Evolutionary conservation across 306 rosid species (phyloP), one percentile per base, ranked within the genome.

Genomic region (Medicago lupulina): DNA sequence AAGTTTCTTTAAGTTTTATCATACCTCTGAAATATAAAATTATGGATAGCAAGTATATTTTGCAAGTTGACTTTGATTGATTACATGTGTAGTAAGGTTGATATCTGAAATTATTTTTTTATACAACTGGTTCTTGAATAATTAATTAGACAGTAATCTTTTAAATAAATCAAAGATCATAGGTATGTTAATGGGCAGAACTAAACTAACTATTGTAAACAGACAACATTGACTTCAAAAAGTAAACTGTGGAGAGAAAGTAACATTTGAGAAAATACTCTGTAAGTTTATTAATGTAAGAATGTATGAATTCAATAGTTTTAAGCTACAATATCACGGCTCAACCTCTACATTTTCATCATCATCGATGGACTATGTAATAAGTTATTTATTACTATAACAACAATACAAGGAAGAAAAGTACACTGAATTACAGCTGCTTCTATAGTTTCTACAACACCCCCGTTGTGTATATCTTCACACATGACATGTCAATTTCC

Each of bases 351-450:
- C 70, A 74, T 5, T 28, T 51, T 51, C 36, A n/a, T 47, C 62
- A 73, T 67, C 76, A 58, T 74, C 31, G 16, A 21, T 50, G 73
- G 39, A 28, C 74, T 70, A 67, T 59, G 63, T 50, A 58, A 44
- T 43, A 72, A 50, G 34, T 67, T 10, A 66, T 38, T 15, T 15
- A 61, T 65, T 74, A 50, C 47, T 58, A 44, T n/a, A n/a, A n/a
- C 62, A 51, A 73, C 66, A 44, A 11, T 41, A 79, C 41, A 39
- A 13, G 59, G 41, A 70, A 53, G 50, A 74, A 38, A 79, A 44
- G 50, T 61, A 68, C 67, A 40, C 36, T 60, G 69, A 59, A 63
- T 34, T 19, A 14, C 43, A 74, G 43, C 59, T 54, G 65, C 16
- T 38, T 66, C 44, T 66, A 36, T 57, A 73, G 55, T 53, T 64